Base-by-base conservation (phyloP, 176 grass and related monocot species). In the Coix lacrymajobi region DNA sequence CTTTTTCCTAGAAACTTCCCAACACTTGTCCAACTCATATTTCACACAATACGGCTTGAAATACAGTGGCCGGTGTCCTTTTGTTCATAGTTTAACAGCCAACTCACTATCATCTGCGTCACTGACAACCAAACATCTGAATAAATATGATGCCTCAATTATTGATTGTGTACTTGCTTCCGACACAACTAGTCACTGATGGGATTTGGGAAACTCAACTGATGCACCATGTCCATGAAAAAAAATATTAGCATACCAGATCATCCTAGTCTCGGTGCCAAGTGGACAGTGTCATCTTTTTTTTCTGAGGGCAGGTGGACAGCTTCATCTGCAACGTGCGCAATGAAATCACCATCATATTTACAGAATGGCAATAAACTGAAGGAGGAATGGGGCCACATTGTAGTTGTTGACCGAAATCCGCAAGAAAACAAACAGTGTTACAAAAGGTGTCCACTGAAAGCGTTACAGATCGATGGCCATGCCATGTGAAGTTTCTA, bases 1-100 rank as follows among this genome's bases (percentile, higher is more conserved):
- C 1, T 68, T 38, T 32, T 28, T 36, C 41, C 14, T 60, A 25
- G 7, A 60, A 36, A 43, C 32, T 52, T 79, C 12, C 43, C 14
- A 49, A 3, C 8, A 52, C 45, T 52, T 36, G 17, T n/a, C 2
- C 6, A 38, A 19, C 9, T 38, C 37, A 16, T 45, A 45, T 45
- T 80, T 37, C 63, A 80, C 52, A 79, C 11, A 79, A 80, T 51
- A 36, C 22, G 60, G 60, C 58, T 31, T 26, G 34, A 63, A 63
- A 31, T 22, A 69, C 39, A 11, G 24, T n/a, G n/a, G n/a, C n/a
- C n/a, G n/a, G n/a, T n/a, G n/a, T n/a, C n/a, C n/a, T n/a, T n/a
- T n/a, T n/a, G n/a, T n/a, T n/a, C n/a, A n/a, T n/a, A n/a, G n/a
- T n/a, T n/a, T n/a, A 66, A 14, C 17, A 2, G 3, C 76, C 11